Percentiles rank a stretch among this genome's conserved stretches.
Evolutionary conservation across 352 stramenopile species (phyloP).

Genomic region (Globisporangium acanthophoron): DNA sequence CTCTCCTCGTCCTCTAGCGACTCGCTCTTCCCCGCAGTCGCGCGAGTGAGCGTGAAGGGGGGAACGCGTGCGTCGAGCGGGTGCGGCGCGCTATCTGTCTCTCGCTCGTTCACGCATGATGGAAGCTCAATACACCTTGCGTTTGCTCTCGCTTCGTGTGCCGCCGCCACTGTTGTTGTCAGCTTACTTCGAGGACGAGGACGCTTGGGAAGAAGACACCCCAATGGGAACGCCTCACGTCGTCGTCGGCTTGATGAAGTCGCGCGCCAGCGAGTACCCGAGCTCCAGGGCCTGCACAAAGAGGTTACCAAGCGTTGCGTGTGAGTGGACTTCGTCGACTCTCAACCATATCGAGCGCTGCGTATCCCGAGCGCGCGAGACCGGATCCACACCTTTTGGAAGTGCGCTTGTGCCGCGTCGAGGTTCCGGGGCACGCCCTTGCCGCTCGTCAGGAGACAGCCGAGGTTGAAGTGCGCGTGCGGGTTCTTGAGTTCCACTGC

Average conservation of each 20-base stretch:
- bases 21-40: not conserved
- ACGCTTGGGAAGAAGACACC: not conserved
- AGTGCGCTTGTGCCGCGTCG: slow-evolving; percentile 55
- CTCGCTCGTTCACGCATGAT: slow-evolving; percentile 1
- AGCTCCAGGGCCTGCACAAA: slow-evolving; percentile 34
- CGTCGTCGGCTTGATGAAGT: slow-evolving; percentile 30
- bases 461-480: slow-evolving; percentile 78
- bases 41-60: not conserved
- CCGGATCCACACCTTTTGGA: slow-evolving; percentile 24
- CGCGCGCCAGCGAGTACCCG: slow-evolving; percentile 49
- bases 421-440: slow-evolving; percentile 58
- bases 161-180: not conserved
- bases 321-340: no score
- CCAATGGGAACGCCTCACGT: not conserved
- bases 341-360: no score
- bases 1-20: not conserved
- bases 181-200: no score
- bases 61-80: not conserved
- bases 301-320: no score
- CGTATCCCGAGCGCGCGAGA: not conserved
- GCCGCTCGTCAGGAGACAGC: slow-evolving; percentile 50
- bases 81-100: slow-evolving; percentile 1
- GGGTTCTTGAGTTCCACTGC: slow-evolving; percentile 38
- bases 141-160: not conserved
- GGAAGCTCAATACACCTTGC: not conserved